Conservation (phyloP, 2,329 filamentous ascomycete genomes). For the Gyromitra esculenta region DNA sequence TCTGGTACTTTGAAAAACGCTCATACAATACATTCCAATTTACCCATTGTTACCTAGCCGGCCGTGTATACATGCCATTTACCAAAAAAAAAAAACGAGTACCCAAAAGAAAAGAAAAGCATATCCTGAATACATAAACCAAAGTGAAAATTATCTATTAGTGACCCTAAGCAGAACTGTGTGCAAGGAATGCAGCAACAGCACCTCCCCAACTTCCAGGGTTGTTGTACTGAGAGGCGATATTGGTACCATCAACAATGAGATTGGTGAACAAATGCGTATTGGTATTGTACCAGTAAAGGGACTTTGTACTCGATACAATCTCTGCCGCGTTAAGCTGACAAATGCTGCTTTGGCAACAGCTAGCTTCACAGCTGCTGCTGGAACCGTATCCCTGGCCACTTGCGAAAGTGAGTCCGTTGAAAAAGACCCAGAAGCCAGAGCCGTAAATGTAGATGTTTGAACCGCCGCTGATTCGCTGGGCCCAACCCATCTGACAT, state of each 20-base stretch:
- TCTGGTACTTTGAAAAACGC: too few species aligned
- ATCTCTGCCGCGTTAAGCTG: slow-evolving; percentile 34
- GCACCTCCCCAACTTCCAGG: slow-evolving; percentile 42
- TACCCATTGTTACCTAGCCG: too few species aligned
- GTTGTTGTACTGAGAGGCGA: slow-evolving; percentile 27
- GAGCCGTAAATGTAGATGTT: slow-evolving; percentile 59
- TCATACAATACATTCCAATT: too few species aligned
- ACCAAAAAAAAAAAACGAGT: not conserved
- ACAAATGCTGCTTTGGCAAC: slow-evolving; percentile 31
- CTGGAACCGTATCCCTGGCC: slow-evolving; percentile 33
- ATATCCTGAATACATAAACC: not conserved
- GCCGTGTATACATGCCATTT: too few species aligned
- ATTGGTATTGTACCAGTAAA: slow-evolving; percentile 41
- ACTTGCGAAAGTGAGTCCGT: slow-evolving; percentile 52
- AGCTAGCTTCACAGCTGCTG: slow-evolving; percentile 22
- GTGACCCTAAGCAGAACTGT: slow-evolving; percentile 9
- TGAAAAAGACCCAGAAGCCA: slow-evolving; percentile 61
- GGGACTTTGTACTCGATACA: slow-evolving; percentile 3
- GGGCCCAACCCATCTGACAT: slow-evolving; percentile 40
- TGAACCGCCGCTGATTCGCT: slow-evolving; percentile 41
- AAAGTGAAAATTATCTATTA: not conserved
- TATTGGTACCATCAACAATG: slow-evolving; percentile 36
- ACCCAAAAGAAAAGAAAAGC: not conserved
- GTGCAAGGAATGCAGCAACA: slow-evolving; percentile 38
- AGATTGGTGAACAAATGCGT: slow-evolving; percentile 39